Evolutionary conservation across 2,329 filamentous ascomycete genomes (phyloP), one percentile per base, ranked within the genome.

Genomic region (Trichoderma atrobrunneum): DNA sequence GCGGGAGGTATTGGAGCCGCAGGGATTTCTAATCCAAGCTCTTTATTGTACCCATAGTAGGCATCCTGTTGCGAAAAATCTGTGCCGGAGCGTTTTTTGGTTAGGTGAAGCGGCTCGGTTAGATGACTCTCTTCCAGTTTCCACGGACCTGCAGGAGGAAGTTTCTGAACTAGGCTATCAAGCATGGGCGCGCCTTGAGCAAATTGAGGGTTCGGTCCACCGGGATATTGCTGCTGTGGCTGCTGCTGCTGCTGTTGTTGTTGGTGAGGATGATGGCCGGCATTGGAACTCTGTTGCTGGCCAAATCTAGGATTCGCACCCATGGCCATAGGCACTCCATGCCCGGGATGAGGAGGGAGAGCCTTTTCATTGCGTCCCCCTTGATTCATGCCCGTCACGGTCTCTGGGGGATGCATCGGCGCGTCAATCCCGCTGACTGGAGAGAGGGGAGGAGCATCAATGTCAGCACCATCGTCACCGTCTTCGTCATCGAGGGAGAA

Each of bases 71-170:
- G 82, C 3, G 78, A 77, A 61, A 74, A 73, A 21, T 75, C 76
- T 2, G 79, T 79, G 21, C 78, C 79, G 26, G 80, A 76, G 24
- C 81, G 79, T 63, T 81, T 81, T 66, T 79, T 79, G 11, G 78
- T 75, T 3, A 80, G 71, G 67, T 82, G 79, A 21, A 89, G 80
- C 30, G 88, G 88, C 73, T 87, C 84, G 1, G 84, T 79, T 43
- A 89, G 80, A 72, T 87, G 83, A 11, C 87, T 89, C 78, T 88
- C 87, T 74, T 89, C 83, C 7, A 87, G 78, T 64, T 85, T 87
- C 87, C 87, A 89, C 21, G 81, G 81, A 0, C 83, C 84, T n/a
- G 80, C 79, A 1, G 82, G 83, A 30, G 83, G 82, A 3, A 85
- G 79, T 32, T 76, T 81, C 39, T 84, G 82, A 8, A 84, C 78